Percentiles rank a stretch among this genome's conserved stretches.
Evolutionary conservation across 768 basidiomycete genomes (phyloP).

Genomic region (Termitomyces sp.): DNA sequence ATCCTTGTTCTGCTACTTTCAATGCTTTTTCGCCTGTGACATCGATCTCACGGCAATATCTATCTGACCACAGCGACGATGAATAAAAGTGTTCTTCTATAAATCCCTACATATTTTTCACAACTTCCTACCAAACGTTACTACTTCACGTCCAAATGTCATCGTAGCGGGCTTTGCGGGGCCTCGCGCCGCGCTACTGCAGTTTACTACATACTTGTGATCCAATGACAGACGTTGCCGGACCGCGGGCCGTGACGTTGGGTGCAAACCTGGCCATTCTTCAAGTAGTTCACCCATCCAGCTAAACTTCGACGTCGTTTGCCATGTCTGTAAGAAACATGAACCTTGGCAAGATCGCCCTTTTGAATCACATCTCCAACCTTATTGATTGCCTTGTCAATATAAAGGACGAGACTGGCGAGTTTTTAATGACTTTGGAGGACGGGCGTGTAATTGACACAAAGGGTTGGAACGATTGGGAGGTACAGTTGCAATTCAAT

Average conservation of each 20-base stretch:
- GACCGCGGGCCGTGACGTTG: slow-evolving; percentile 13
- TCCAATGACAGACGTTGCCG: neutral
- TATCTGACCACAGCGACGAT: too few species aligned
- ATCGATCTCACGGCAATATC: too few species aligned
- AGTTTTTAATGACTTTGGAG: slow-evolving; percentile 43
- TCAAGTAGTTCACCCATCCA: too few species aligned
- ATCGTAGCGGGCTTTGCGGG: too few species aligned
- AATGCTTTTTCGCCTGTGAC: too few species aligned
- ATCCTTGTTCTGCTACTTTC: too few species aligned
- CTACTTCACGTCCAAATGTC: too few species aligned
- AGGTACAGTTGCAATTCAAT: slow-evolving; percentile 24
- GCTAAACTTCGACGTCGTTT: neutral
- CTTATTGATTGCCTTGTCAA: slow-evolving; percentile 44
- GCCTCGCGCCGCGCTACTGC: too few species aligned
- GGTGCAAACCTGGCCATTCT: neutral
- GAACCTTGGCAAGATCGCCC: slow-evolving; percentile 25
- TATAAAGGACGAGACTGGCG: slow-evolving; percentile 49
- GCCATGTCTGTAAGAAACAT: slow-evolving; percentile 29
- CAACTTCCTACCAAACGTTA: too few species aligned
- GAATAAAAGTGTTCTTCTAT: too few species aligned
- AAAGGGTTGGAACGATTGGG: slow-evolving; percentile 59
- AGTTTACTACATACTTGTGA: too few species aligned
- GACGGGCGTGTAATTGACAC: slow-evolving; percentile 55
- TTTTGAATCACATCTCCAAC: slow-evolving; percentile 27
- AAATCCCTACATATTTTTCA: too few species aligned